Evolutionary conservation across 108 stramenopile species (phyloP).

Genomic region (Nitzschia palea): DNA sequence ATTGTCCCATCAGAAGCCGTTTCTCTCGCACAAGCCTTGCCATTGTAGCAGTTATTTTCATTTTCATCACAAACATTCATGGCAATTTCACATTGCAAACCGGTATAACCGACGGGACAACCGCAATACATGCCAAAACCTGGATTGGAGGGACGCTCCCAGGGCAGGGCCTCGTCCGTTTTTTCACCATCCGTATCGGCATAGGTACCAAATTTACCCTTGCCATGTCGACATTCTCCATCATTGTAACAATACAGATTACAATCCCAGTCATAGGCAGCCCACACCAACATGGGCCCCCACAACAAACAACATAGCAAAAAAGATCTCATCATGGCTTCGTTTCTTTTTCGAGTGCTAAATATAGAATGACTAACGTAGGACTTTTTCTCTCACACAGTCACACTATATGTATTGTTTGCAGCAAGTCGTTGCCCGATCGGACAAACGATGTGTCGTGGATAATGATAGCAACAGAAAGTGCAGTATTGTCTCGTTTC

Average conservation of each 20-base stretch:
- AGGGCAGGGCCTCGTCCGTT: constrained; percentile 8
- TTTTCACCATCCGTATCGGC: constrained; percentile 2
- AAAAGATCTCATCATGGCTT: background rate
- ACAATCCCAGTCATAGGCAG: constrained; percentile 31
- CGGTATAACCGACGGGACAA: constrained; percentile 55
- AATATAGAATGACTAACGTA: no score
- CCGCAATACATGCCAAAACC: constrained; percentile 61
- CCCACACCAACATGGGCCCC: background rate
- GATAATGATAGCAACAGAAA: no score
- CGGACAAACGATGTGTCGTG: no score
- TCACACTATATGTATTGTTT: no score
- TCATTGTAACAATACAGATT: constrained; percentile 38
- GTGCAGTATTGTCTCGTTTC: no score
- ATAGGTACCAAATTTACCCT: constrained; percentile 38
- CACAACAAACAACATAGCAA: background rate
- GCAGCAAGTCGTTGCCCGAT: no score
- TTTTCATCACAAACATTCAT: constrained; percentile 39
- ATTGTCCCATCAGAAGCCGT: background rate
- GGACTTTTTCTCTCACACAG: no score
- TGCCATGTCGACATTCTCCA: constrained; percentile 25
- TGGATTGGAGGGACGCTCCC: constrained; percentile 8
- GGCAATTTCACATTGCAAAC: constrained; percentile 59
- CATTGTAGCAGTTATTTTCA: constrained; percentile 51
- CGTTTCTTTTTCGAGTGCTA: no score
- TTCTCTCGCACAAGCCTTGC: constrained; percentile 37